Evolutionary conservation across 306 rosid species (phyloP).

Genomic region (Vigna trinervia): DNA sequence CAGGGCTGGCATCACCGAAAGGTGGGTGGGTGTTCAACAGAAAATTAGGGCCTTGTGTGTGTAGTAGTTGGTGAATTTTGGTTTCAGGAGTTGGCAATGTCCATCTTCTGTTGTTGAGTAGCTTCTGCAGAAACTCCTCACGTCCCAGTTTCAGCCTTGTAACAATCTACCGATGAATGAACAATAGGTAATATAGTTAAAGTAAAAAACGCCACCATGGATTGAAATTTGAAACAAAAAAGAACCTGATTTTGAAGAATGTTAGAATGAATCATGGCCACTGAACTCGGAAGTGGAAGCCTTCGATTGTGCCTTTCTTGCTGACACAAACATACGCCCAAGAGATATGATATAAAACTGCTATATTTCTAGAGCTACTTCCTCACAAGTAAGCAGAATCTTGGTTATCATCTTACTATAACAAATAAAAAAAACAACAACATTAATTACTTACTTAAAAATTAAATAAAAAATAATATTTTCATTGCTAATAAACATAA

Average conservation of each 20-base stretch:
- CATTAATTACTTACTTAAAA: too few species aligned
- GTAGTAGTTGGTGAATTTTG: conserved; percentile 63
- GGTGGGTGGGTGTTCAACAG: conserved; percentile 47
- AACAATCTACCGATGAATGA: conserved; percentile 47
- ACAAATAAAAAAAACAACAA: too few species aligned
- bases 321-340: too few species aligned
- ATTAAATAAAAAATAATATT: too few species aligned
- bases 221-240: neutral
- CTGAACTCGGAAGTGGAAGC: neutral
- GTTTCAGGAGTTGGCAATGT: conserved; percentile 63
- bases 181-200: neutral
- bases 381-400: too few species aligned
- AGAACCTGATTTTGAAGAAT: neutral
- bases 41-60: conserved; percentile 23
- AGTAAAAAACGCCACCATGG: neutral
- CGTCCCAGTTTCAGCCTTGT: conserved; percentile 45
- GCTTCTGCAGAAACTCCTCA: conserved; percentile 60
- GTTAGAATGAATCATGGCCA: neutral
- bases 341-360: too few species aligned
- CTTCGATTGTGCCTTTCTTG: too few species aligned
- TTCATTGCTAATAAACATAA: too few species aligned
- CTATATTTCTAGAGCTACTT: too few species aligned
- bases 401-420: too few species aligned
- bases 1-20: conserved; percentile 43
- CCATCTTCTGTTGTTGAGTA: conserved; percentile 79